Evolutionary conservation across 352 stramenopile species (phyloP).

Genomic region (Phytopythium chamaehyphon): DNA sequence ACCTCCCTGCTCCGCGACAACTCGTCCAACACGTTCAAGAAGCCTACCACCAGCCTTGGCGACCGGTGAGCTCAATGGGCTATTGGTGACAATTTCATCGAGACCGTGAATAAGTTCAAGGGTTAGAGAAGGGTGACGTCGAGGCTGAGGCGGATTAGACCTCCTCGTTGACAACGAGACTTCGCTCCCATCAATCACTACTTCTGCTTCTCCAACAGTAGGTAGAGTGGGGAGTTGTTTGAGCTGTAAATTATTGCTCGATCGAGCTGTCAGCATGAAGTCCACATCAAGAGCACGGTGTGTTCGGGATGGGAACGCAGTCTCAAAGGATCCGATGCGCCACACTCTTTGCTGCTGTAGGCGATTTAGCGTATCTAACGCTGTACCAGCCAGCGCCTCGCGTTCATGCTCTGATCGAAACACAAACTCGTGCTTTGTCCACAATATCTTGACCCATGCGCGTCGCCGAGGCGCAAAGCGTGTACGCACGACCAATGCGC

Average conservation of each 20-base stretch:
- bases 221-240: neutral
- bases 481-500: slow-evolving; percentile 14
- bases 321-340: slow-evolving; percentile 59
- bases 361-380: slow-evolving; percentile 22
- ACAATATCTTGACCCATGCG: slow-evolving; percentile 54
- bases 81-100: slow-evolving; percentile 25
- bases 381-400: slow-evolving; percentile 19
- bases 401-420: slow-evolving; percentile 70
- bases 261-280: slow-evolving; percentile 16
- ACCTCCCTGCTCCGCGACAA: slow-evolving; percentile 65
- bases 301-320: slow-evolving; percentile 56
- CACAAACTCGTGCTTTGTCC: slow-evolving; percentile 58
- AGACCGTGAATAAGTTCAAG: slow-evolving; percentile 39
- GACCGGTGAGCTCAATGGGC: slow-evolving; percentile 11
- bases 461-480: slow-evolving; percentile 18
- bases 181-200: no score
- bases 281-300: slow-evolving; percentile 53
- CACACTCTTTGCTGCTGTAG: slow-evolving; percentile 34
- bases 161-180: no score
- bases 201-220: no score
- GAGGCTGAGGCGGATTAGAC: neutral
- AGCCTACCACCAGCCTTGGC: slow-evolving; percentile 32
- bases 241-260: neutral
- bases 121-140: slow-evolving; percentile 24
- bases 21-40: slow-evolving; percentile 62